Evolutionary conservation across 805 yeast genomes (phyloP).

Genomic region (Blastobotrys robertii): DNA sequence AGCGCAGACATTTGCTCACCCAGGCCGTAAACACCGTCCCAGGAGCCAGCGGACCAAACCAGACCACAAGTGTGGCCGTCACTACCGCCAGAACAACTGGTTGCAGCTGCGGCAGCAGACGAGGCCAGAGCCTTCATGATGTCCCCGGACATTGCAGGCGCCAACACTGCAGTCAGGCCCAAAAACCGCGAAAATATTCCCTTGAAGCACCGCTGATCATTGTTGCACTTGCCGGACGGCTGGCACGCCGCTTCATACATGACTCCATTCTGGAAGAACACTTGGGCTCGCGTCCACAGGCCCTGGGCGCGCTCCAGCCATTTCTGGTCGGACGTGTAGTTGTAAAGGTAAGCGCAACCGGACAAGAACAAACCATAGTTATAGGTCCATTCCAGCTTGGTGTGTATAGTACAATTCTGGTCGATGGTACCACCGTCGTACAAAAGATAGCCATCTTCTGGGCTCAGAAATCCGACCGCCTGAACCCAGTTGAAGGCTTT

Average conservation of each 20-base stretch:
- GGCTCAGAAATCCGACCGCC: constrained; percentile 36
- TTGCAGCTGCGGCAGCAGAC: constrained; percentile 67
- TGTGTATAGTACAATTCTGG: constrained; percentile 51
- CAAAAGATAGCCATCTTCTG: constrained; percentile 35
- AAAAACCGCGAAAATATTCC: constrained; percentile 70
- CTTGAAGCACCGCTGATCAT: constrained; percentile 87
- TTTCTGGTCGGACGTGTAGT: constrained; percentile 50
- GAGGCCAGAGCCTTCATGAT: constrained; percentile 35
- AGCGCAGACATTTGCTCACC: constrained; percentile 89
- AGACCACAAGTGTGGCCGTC: constrained; percentile 87
- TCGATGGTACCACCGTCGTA: constrained; percentile 31
- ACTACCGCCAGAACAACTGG: constrained; percentile 74
- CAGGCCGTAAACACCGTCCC: constrained; percentile 71
- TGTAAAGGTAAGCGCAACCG: constrained; percentile 75
- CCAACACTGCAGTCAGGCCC: constrained; percentile 63
- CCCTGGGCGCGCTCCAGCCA: constrained; percentile 59
- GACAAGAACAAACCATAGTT: constrained; percentile 71
- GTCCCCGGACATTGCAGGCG: constrained; percentile 38
- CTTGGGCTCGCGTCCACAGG: constrained; percentile 40
- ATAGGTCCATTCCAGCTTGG: constrained; percentile 70
- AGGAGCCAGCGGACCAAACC: constrained; percentile 57
- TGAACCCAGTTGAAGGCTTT: constrained; percentile 74
- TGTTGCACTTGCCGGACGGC: constrained; percentile 51
- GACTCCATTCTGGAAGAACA: constrained; percentile 43
- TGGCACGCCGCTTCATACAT: constrained; percentile 86